Base-by-base conservation (phyloP, 2,329 filamentous ascomycete genomes). In the Alternaria panax region DNA sequence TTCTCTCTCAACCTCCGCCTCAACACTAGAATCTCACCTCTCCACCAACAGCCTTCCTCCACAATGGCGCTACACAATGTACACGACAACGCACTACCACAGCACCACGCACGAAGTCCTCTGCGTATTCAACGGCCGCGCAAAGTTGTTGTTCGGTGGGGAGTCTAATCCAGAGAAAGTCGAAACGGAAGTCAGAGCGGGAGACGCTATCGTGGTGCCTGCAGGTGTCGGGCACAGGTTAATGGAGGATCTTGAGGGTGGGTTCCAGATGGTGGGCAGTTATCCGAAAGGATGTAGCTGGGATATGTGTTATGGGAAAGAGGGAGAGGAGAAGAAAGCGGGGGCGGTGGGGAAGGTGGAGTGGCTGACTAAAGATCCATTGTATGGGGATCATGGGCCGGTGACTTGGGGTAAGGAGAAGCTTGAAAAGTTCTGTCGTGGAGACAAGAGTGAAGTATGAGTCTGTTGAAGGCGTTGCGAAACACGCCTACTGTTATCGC, bases 51-150 rank as follows among this genome's bases (percentile, higher is more conserved):
- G 82, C 7, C 85, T 86, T 32, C 71, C 69, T 1, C 88, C 89
- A 0, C 86, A 89, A 70, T 91, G 88, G 89, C 82, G 86, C 25
- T 90, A 88, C 75, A 87, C 86, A 16, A 91, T 91, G 88, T 91
- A 89, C 74, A 75, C 73, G 34, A 84, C 83, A 6, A 86, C 84
- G 1, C 89, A 91, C 76, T 92, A 89, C 74, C 89, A 92, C 77
- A 86, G 82, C 67, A 90, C 84, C 0, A 84, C 86, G 0, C 88
- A 91, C 71, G 88, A 91, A 77, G 84, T 91, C 3, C 82, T 92
- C 2, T 85, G 82, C 65, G 82, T 91, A 47, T 82, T 83, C 41
- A 76, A 76, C 2, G 88, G 89, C 0, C 81, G 78, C 24, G 89
- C 90, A 0, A 81, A 77, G 34, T 79, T 92, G 1, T 89, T 87